Evolutionary conservation across 2,329 filamentous ascomycete species (phyloP).

Genomic region (Colletotrichum sp.): DNA sequence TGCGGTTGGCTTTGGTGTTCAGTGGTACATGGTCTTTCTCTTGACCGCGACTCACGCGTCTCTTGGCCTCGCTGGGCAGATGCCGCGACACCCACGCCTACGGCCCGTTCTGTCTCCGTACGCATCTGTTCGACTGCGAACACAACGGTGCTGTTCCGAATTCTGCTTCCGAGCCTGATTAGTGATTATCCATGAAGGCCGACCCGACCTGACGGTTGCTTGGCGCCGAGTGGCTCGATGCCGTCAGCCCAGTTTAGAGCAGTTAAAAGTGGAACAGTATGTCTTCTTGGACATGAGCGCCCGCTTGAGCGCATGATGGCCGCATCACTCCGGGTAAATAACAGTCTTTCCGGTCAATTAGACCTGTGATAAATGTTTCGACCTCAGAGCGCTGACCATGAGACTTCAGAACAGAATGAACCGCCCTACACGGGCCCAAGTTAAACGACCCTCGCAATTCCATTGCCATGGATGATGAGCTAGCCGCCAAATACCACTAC

Average conservation of each 20-base stretch:
- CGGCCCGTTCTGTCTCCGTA: neutral
- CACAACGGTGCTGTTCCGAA: neutral
- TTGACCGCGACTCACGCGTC: neutral
- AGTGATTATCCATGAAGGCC: neutral
- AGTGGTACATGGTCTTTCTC: neutral
- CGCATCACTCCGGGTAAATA: neutral
- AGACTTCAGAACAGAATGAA: neutral
- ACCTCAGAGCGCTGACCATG: neutral
- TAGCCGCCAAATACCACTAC: neutral
- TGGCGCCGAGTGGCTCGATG: neutral
- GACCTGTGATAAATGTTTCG: neutral
- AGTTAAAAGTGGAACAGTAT: neutral
- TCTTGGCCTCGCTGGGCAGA: neutral
- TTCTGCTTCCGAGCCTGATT: neutral
- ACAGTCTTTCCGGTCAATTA: neutral
- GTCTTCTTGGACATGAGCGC: neutral
- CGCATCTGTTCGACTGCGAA: neutral
- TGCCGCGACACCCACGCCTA: neutral
- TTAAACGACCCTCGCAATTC: neutral
- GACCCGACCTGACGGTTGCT: neutral
- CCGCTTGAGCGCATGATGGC: neutral
- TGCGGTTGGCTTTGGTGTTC: neutral
- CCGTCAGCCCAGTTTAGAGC: neutral
- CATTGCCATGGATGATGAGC: neutral
- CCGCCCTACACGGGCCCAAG: neutral